These are phyloP conservation scores for Fusarium sp. DNA, from an alignment of 2,329 filamentous ascomycete genomes.

Conservation along the genomic window DNA sequence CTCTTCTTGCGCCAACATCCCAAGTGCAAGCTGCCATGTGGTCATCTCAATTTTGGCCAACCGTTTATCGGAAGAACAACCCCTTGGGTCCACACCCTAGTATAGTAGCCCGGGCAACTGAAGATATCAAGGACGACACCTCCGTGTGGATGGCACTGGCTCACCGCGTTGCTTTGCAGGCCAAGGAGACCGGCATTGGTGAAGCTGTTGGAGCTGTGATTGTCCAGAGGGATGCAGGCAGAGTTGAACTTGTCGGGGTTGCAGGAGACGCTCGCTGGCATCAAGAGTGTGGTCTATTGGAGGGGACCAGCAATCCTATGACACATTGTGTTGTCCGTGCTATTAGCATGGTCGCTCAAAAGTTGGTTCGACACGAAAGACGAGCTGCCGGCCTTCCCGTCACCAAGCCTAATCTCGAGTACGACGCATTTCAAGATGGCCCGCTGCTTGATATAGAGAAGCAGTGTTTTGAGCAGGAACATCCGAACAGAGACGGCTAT, in stretches of 20 bases:
- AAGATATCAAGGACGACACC: conserved; percentile 74
- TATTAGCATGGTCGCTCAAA: conserved; percentile 84
- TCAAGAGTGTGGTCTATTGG: conserved; percentile 61
- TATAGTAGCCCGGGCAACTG: conserved; percentile 76
- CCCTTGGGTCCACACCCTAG: conserved; percentile 86
- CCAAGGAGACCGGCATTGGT: conserved; percentile 69
- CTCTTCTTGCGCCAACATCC: conserved; percentile 79
- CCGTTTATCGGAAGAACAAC: conserved; percentile 87
- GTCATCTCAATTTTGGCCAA: conserved; percentile 84
- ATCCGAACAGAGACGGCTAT: conserved; percentile 82
- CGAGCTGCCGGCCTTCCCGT: conserved; percentile 53
- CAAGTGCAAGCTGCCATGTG: conserved; percentile 79
- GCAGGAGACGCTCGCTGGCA: conserved; percentile 82
- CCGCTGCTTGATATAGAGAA: conserved; percentile 77
- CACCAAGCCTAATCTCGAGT: conserved; percentile 60
- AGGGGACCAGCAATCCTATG: conserved; percentile 76
- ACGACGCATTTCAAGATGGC: conserved; percentile 75
- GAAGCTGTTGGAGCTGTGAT: conserved; percentile 81
- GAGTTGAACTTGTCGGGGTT: conserved; percentile 73
- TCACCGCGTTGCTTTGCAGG: conserved; percentile 70
- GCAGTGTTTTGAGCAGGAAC: conserved; percentile 72
- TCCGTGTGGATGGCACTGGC: conserved; percentile 77
- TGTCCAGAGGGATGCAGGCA: conserved; percentile 70
- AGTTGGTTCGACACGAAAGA: conserved; percentile 69
- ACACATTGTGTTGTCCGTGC: conserved; percentile 82